These are phyloP conservation scores for Alternaria arborescens DNA, from an alignment of 2,329 filamentous ascomycete genomes.

Conservation along the genomic window DNA sequence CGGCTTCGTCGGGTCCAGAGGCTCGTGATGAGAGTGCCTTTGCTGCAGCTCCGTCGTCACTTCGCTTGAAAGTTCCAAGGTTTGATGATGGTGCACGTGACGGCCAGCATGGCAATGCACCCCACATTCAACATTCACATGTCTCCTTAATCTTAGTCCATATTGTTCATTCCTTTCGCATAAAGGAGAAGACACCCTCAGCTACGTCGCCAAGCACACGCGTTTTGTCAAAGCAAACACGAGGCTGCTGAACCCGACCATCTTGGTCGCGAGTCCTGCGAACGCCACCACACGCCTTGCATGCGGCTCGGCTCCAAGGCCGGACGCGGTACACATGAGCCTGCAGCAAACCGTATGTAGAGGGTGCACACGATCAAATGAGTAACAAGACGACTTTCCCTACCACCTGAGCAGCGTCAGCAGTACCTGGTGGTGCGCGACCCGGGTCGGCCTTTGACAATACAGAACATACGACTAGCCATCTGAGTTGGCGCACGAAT, in stretches of 20 bases:
- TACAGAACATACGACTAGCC: constrained; percentile 11
- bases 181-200: constrained; percentile 31
- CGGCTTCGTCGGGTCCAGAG: constrained; percentile 26
- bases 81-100: constrained; percentile 21
- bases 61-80: constrained; percentile 30
- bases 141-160: constrained; percentile 36
- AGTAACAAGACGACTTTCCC: background rate
- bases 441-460: constrained; percentile 5
- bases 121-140: constrained; percentile 21
- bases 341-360: constrained; percentile 6
- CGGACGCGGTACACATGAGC: constrained; percentile 7
- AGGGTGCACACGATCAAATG: constrained; percentile 5
- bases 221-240: constrained; percentile 8
- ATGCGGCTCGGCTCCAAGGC: constrained; percentile 18
- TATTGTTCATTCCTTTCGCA: constrained; percentile 24
- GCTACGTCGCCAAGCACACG: constrained; percentile 14
- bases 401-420: constrained; percentile 7
- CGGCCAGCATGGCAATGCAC: constrained; percentile 16
- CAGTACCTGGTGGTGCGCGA: constrained; percentile 2
- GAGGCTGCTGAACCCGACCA: constrained; percentile 1
- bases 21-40: constrained; percentile 36
- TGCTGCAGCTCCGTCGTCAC: constrained; percentile 39
- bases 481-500: constrained; percentile 2
- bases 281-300: constrained; percentile 8
- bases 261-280: constrained; percentile 6